These are phyloP conservation scores for Hericium erinaceus DNA, from an alignment of 768 basidiomycete genomes.

Conservation along the genomic window DNA sequence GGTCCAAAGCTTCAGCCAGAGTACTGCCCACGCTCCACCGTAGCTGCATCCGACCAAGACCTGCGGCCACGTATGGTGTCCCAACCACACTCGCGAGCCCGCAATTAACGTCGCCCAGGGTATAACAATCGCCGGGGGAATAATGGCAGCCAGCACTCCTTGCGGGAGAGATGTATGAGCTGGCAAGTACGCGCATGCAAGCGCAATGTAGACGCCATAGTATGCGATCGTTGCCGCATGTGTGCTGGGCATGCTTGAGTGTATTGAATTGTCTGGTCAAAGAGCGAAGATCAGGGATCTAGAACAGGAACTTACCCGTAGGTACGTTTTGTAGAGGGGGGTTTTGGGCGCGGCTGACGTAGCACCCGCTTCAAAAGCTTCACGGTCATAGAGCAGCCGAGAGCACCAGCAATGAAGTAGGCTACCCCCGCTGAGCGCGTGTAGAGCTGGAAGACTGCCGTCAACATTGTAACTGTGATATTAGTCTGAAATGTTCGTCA, in stretches of 20 bases:
- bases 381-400: slow-evolving; percentile 46
- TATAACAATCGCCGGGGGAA: slow-evolving; percentile 37
- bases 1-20: too few species aligned
- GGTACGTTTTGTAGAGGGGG: slow-evolving; percentile 36
- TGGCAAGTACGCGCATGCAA: slow-evolving; percentile 51
- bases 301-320: slow-evolving; percentile 48
- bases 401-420: slow-evolving; percentile 52
- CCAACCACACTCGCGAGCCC: slow-evolving; percentile 63
- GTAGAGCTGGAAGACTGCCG: slow-evolving; percentile 41
- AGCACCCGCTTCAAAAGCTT: slow-evolving; percentile 54
- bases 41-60: slow-evolving; percentile 50
- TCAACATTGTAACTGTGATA: slow-evolving; percentile 41
- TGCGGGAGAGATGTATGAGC: slow-evolving; percentile 44
- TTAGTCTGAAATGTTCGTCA: slow-evolving; percentile 39
- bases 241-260: slow-evolving; percentile 71
- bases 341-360: slow-evolving; percentile 53
- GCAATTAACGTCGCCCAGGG: slow-evolving; percentile 50
- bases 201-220: slow-evolving; percentile 49
- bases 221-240: slow-evolving; percentile 65
- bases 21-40: slow-evolving; percentile 24
- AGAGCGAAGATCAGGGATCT: not conserved
- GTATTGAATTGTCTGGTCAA: not conserved
- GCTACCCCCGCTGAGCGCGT: slow-evolving; percentile 53
- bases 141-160: slow-evolving; percentile 27
- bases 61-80: slow-evolving; percentile 68